Evolutionary conservation across 2,329 filamentous ascomycete species (phyloP), one percentile per base, ranked within the genome.

Genomic region (Fusarium multiceps): DNA sequence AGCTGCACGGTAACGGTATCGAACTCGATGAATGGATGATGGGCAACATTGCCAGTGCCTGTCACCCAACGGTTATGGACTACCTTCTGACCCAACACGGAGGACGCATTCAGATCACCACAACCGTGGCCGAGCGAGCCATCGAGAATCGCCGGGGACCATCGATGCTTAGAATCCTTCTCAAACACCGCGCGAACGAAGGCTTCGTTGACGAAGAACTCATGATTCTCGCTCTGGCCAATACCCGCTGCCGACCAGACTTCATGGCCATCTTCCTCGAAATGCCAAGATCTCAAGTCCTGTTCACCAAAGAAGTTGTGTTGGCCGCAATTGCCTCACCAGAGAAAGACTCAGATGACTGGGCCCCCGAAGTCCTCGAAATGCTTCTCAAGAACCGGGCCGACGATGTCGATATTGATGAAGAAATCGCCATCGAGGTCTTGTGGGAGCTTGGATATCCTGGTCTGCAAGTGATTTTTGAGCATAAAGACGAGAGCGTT

Each of bases 131-230:
- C 21, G 62, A 66, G 40, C 60, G 48, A 42, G 62, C 63, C 6
- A 62, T 66, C 16, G 63, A 66, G 40, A 66, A 66, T 18, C 63
- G 62, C n/a, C 56, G 66, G 12, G 63, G 63, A 18, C 63, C 63
- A 32, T 56, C 49, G 6, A 66, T 66, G 63, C 63, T 66, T 21
- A 48, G 63, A 61, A 49, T 66, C 20, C 63, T 66, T 7, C 62
- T 66, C 18, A 66, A 66, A 23, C 63, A 66, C 20, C 32, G 63
- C 16, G 40, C 63, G 27, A 23, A 66, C 6, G 63, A 62, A 34
- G 63, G 62, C 12, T 56, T 67, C 16, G 34, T 67, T 7, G 49
- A 62, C 20, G 63, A 66, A 20, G 42, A 56, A 18, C 32, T 66
- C 40, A 62, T 67, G 63, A 66, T 47, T 7, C 49, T 56, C 16